phyloP scores from a whole-genome alignment of 257 asterid species.

The Nicotiana obtusifolia region DNA sequence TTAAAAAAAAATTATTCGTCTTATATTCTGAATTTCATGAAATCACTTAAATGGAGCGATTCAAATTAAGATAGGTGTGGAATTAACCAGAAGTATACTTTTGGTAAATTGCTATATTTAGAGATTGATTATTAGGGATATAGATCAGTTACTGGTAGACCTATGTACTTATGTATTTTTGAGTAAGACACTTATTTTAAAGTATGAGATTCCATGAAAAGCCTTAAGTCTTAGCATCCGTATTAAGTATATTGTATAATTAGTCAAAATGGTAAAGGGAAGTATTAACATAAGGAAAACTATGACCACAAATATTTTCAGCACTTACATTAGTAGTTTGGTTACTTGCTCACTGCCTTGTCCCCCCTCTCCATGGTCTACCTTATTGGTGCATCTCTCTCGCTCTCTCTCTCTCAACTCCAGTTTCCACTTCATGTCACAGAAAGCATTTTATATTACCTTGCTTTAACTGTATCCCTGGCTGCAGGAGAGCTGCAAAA shows the following conservation, averaged over 20 bases:
- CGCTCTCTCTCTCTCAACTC: background rate
- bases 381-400: background rate
- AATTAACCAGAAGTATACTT: background rate
- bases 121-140: background rate
- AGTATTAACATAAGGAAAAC: background rate
- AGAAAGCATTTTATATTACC: background rate
- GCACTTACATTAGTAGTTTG: background rate
- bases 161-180: background rate
- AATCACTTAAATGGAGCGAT: background rate
- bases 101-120: background rate
- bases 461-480: constrained; percentile 18
- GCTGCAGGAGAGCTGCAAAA: constrained; percentile 57
- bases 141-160: background rate
- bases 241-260: background rate
- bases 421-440: background rate
- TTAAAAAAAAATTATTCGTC: background rate
- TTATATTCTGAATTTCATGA: background rate
- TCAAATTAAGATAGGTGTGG: background rate
- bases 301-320: background rate
- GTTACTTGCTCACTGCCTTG: background rate
- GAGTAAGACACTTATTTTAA: background rate
- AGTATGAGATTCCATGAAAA: background rate
- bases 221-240: background rate
- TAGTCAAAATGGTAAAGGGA: too few species aligned
- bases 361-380: background rate